These are phyloP conservation scores for Cutaneotrichosporon cutaneum DNA, from an alignment of 1,284 basidiomycete genomes.

Conservation along the genomic window DNA sequence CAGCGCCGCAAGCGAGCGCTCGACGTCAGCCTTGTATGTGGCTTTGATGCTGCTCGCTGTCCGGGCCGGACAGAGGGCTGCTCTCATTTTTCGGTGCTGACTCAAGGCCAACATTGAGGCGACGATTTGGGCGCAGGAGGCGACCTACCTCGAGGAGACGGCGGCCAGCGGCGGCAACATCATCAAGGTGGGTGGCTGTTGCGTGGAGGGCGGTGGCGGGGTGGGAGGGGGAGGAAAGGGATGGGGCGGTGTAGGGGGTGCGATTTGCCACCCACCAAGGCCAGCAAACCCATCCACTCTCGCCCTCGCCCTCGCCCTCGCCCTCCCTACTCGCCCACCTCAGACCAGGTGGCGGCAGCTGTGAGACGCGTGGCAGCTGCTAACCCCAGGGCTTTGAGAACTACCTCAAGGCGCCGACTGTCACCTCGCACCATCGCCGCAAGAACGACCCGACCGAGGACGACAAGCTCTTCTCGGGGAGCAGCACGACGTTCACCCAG, in stretches of 20 bases:
- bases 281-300: background rate
- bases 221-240: background rate
- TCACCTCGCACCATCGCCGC: constrained; percentile 31
- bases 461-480: constrained; percentile 53
- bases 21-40: constrained; percentile 41
- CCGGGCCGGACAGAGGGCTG: background rate
- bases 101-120: constrained; percentile 53
- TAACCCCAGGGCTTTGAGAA: constrained; percentile 53
- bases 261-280: background rate
- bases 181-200: constrained; percentile 44
- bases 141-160: constrained; percentile 55
- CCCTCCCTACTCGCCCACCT: no score
- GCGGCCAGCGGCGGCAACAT: constrained; percentile 52
- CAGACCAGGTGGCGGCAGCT: no score
- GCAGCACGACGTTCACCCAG: constrained; percentile 49
- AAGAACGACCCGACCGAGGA: constrained; percentile 47
- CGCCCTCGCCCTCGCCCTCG: no score
- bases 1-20: constrained; percentile 42
- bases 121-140: constrained; percentile 55
- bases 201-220: background rate
- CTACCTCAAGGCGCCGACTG: constrained; percentile 52
- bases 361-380: no score
- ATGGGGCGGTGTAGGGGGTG: background rate
- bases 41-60: background rate
- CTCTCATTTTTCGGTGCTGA: constrained; percentile 10